Percentiles rank a stretch among this genome's conserved stretches.
Evolutionary conservation across 148 eudicot species (phyloP).

Genomic region (Silene uniflora): DNA sequence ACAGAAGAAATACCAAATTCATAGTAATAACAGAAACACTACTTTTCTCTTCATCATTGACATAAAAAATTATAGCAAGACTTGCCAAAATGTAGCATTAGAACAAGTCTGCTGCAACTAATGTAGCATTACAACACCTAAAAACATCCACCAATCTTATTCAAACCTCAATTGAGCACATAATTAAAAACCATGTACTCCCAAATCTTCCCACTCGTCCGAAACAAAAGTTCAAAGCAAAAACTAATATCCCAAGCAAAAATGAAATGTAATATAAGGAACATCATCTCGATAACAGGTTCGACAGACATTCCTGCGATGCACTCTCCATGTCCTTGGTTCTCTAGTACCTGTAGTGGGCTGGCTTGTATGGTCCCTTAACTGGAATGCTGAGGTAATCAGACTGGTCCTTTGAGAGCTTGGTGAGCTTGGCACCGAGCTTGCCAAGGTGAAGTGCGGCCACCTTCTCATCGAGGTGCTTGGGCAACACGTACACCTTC

Average conservation of each 20-base stretch:
- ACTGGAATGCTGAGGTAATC: constrained; percentile 82
- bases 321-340: background rate
- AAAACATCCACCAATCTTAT: constrained; percentile 8
- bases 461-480: constrained; percentile 98
- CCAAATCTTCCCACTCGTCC: constrained; percentile 13
- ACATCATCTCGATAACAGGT: background rate
- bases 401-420: constrained; percentile 81
- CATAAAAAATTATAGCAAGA: constrained; percentile 12
- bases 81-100: constrained; percentile 10
- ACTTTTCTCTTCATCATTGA: constrained; percentile 23
- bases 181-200: background rate
- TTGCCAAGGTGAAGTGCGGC: constrained; percentile 90
- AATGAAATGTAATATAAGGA: background rate
- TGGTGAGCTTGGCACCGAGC: constrained; percentile 91
- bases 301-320: background rate
- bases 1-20: background rate
- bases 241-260: background rate
- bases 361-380: constrained; percentile 98
- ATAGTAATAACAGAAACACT: constrained; percentile 14
- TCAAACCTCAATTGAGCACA: constrained; percentile 19
- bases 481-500: constrained; percentile 93
- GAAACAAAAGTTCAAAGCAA: background rate
- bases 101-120: constrained; percentile 18
- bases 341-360: constrained; percentile 90
- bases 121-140: constrained; percentile 9